phyloP scores from a whole-genome alignment of 305 asterid genomes.

The Fraxinus platypoda region DNA sequence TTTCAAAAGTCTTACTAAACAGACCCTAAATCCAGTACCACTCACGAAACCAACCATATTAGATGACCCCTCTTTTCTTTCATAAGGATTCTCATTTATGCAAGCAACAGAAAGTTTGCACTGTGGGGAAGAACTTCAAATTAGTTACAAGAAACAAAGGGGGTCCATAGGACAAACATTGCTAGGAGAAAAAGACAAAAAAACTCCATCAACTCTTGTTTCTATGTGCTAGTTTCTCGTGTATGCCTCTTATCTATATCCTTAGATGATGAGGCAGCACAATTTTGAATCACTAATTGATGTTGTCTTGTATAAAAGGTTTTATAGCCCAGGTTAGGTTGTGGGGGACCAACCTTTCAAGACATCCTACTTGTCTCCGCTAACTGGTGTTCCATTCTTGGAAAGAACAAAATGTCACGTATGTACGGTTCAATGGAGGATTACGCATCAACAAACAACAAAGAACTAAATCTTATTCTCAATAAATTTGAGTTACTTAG shows the following conservation, averaged over 20 bases:
- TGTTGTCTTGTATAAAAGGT: constrained; percentile 11
- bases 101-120: constrained; percentile 24
- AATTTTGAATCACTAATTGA: constrained; percentile 20
- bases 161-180: constrained; percentile 34
- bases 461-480: not conserved
- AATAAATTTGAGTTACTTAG: not conserved
- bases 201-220: constrained; percentile 19
- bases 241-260: constrained; percentile 12
- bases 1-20: not conserved
- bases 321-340: constrained; percentile 23
- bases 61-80: not conserved
- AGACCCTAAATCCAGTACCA: not conserved
- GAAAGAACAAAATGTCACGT: constrained; percentile 27
- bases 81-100: constrained; percentile 14
- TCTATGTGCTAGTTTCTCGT: constrained; percentile 9
- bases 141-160: constrained; percentile 24
- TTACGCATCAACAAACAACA: not conserved
- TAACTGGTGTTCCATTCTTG: constrained; percentile 24
- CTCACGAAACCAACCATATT: not conserved
- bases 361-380: constrained; percentile 53
- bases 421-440: not conserved
- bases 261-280: constrained; percentile 20
- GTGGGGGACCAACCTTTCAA: constrained; percentile 41
- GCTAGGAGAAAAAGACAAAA: constrained; percentile 26
- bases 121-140: not conserved